These are phyloP conservation scores for Coelastrella sp. DNA, from an alignment of 139 green algal genomes.

Conservation along the genomic window DNA sequence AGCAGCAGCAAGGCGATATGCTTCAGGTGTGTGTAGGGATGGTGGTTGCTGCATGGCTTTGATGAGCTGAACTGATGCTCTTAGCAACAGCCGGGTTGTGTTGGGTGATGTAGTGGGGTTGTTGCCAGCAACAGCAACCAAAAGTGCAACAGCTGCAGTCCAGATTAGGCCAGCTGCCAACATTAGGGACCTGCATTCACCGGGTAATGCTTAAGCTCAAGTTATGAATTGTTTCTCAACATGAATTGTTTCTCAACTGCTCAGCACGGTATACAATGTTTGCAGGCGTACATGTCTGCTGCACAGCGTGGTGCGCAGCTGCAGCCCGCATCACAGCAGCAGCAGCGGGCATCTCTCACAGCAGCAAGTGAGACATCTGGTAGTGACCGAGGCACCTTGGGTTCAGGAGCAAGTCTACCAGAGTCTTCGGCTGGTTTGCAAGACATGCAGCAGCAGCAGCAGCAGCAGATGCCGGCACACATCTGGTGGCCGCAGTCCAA, in stretches of 20 bases:
- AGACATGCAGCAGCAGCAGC: not conserved
- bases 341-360: slow-evolving; percentile 34
- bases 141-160: no score
- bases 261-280: no score
- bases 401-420: not conserved
- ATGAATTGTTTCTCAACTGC: no score
- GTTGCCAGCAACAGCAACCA: no score
- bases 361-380: slow-evolving; percentile 36
- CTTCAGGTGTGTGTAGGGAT: not conserved
- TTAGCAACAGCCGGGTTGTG: no score
- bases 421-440: slow-evolving; percentile 15
- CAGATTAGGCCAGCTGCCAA: no score
- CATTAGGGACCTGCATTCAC: no score
- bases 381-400: not conserved
- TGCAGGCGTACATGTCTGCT: not conserved
- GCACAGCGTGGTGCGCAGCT: not conserved
- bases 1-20: not conserved
- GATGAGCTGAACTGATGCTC: no score
- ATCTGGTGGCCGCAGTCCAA: not conserved
- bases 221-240: no score
- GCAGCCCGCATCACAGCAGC: not conserved
- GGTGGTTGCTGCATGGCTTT: no score
- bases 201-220: no score
- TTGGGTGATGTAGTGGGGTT: no score
- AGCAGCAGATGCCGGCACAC: not conserved